Conservation (phyloP, 768 basidiomycete species). For the Chalciporus pseudorubinellus region DNA sequence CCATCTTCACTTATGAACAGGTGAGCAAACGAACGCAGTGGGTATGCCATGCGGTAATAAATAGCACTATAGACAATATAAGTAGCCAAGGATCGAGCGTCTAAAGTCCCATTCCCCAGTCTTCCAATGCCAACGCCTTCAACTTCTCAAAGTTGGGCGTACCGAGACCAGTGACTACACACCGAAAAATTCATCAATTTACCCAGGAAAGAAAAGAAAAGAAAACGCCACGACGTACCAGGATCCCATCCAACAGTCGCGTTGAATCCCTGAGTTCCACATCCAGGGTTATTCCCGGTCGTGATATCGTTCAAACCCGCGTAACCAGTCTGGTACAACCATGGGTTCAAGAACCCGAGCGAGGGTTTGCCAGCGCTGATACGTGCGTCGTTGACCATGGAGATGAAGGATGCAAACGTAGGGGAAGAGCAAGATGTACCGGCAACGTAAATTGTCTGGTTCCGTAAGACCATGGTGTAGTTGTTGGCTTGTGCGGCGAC, state of each 20-base stretch:
- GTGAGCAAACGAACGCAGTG: too few relatives aligned
- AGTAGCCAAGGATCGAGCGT: too few relatives aligned
- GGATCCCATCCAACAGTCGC: slow-evolving; percentile 61
- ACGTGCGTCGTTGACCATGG: slow-evolving; percentile 65
- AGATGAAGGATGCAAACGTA: slow-evolving; percentile 60
- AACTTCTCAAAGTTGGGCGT: slow-evolving; percentile 52
- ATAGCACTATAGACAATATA: too few relatives aligned
- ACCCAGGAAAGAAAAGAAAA: too few relatives aligned
- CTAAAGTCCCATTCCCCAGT: slow-evolving; percentile 1
- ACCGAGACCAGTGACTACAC: slow-evolving; percentile 53
- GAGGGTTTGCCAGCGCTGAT: slow-evolving; percentile 39
- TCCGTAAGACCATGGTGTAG: slow-evolving; percentile 49
- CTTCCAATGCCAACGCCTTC: slow-evolving; percentile 35
- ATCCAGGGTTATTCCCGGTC: slow-evolving; percentile 53
- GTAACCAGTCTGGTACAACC: slow-evolving; percentile 43
- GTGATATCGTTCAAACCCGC: slow-evolving; percentile 56
- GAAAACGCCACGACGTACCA: too few relatives aligned
- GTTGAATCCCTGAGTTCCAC: slow-evolving; percentile 66
- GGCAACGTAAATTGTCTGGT: slow-evolving; percentile 38
- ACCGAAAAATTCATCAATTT: too few relatives aligned
- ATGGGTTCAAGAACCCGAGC: slow-evolving; percentile 68
- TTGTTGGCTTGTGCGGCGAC: slow-evolving; percentile 56
- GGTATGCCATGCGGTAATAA: too few relatives aligned
- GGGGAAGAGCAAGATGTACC: slow-evolving; percentile 71
- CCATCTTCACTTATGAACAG: too few relatives aligned